phyloP scores from a whole-genome alignment of 495 filamentous ascomycete genomes.

The Penicillium canescens region DNA sequence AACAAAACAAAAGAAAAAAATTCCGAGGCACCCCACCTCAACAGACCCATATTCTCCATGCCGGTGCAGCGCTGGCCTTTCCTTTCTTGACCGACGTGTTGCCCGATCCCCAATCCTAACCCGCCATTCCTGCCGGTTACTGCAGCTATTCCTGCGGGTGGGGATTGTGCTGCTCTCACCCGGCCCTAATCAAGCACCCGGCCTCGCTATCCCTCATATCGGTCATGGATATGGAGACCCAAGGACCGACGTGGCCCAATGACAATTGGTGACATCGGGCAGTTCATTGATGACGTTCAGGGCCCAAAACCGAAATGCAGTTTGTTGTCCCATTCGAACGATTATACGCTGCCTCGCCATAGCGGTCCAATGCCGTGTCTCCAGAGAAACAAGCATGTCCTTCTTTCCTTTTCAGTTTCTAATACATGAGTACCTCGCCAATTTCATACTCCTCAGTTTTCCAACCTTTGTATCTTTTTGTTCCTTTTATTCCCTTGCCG shows the following conservation, averaged over 20 bases:
- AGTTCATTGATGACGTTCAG: slow-evolving; percentile 41
- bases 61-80: slow-evolving; percentile 19
- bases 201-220: slow-evolving; percentile 22
- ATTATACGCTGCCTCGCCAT: slow-evolving; percentile 47
- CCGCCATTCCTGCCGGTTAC: slow-evolving; percentile 18
- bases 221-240: slow-evolving; percentile 21
- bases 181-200: slow-evolving; percentile 35
- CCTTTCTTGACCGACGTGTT: slow-evolving; percentile 21
- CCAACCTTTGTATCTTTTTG: slow-evolving; percentile 23
- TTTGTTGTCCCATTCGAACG: slow-evolving; percentile 32
- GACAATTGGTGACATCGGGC: slow-evolving; percentile 30
- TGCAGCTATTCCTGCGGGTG: slow-evolving; percentile 26
- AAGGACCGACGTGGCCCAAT: slow-evolving; percentile 45
- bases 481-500: slow-evolving; percentile 16
- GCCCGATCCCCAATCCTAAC: slow-evolving; percentile 19
- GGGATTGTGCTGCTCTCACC: slow-evolving; percentile 26
- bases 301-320: slow-evolving; percentile 30
- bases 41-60: slow-evolving; percentile 24
- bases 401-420: slow-evolving; percentile 31
- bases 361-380: slow-evolving; percentile 27
- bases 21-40: slow-evolving; percentile 24
- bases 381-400: slow-evolving; percentile 30
- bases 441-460: slow-evolving; percentile 26
- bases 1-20: slow-evolving; percentile 10
- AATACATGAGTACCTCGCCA: slow-evolving; percentile 34